Percentiles rank a stretch among this genome's conserved stretches.
Evolutionary conservation across 768 basidiomycete species (phyloP).

Genomic region (Panaeolus papilionaceus): DNA sequence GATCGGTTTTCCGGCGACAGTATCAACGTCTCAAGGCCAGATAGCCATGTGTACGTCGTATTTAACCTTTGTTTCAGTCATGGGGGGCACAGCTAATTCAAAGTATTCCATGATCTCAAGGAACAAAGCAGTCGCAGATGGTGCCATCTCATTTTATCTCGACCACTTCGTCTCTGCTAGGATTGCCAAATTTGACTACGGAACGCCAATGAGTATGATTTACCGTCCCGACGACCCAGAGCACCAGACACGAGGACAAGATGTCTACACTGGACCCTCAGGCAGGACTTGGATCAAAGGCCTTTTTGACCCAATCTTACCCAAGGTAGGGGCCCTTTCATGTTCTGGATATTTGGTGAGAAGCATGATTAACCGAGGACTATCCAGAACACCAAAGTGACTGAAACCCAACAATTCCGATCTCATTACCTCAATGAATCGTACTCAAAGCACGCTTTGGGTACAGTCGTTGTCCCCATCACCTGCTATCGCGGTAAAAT

Average conservation of each 20-base stretch:
- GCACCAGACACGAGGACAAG: constrained; percentile 39
- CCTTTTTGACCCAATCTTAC: constrained; percentile 44
- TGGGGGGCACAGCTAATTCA: not conserved
- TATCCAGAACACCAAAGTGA: constrained; percentile 43
- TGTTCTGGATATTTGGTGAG: not conserved
- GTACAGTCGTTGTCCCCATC: constrained; percentile 24
- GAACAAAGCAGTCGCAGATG: constrained; percentile 53
- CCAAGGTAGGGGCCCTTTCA: constrained; percentile 34
- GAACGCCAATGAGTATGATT: constrained; percentile 33
- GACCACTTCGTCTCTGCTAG: constrained; percentile 49
- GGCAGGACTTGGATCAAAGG: constrained; percentile 39
- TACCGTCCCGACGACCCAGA: constrained; percentile 42
- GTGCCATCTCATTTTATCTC: constrained; percentile 39
- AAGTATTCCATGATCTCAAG: constrained; percentile 18
- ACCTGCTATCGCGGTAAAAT: constrained; percentile 30
- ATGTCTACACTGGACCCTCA: constrained; percentile 34
- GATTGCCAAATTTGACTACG: constrained; percentile 49
- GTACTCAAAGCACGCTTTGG: constrained; percentile 13
- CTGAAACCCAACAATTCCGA: constrained; percentile 47
- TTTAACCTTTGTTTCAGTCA: too few species aligned
- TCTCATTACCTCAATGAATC: constrained; percentile 35
- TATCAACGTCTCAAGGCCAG: constrained; percentile 48
- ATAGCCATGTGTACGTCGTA: constrained; percentile 50
- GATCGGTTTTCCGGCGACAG: constrained; percentile 38
- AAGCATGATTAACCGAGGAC: not conserved